These are phyloP conservation scores for Teratosphaeria epicoccoides DNA, from an alignment of 2,329 filamentous ascomycete genomes.

Conservation along the genomic window DNA sequence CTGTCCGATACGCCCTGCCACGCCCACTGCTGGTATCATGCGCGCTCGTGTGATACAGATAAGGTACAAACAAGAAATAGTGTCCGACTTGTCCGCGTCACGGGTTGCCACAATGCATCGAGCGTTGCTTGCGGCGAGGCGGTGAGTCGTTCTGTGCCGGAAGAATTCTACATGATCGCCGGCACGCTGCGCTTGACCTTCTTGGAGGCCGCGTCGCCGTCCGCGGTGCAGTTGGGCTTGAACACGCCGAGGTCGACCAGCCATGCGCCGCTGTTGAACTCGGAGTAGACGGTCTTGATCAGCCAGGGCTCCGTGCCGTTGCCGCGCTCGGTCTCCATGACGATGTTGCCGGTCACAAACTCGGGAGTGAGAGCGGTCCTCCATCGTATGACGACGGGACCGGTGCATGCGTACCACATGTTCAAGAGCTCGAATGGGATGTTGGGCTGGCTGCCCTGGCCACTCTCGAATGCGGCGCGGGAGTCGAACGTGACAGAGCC, in stretches of 20 bases:
- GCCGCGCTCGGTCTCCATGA: conserved; percentile 15
- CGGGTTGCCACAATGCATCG: no score
- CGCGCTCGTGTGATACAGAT: background rate
- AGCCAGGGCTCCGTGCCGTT: conserved; percentile 17
- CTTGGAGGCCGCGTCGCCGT: conserved; percentile 1
- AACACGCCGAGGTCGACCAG: conserved; percentile 13
- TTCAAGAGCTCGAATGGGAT: conserved; percentile 25
- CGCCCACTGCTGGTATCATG: background rate
- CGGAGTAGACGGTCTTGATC: conserved; percentile 22
- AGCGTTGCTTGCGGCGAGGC: no score
- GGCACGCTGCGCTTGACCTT: conserved; percentile 5
- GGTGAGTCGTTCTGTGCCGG: no score
- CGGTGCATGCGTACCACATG: conserved; percentile 23
- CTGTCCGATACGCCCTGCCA: background rate
- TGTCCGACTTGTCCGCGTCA: background rate
- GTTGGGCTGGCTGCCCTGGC: conserved; percentile 19
- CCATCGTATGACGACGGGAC: conserved; percentile 23
- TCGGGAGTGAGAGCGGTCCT: conserved; percentile 12
- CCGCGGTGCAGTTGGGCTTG: conserved; percentile 7
- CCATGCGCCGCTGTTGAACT: conserved; percentile 18
- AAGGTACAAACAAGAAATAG: background rate
- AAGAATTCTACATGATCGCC: conserved; percentile 3
- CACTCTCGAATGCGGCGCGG: conserved; percentile 19
- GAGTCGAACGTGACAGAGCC: conserved; percentile 18
- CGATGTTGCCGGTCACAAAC: conserved; percentile 19